Base-by-base conservation (phyloP, 495 filamentous ascomycete species). In the Penicillium ochrochloron region DNA sequence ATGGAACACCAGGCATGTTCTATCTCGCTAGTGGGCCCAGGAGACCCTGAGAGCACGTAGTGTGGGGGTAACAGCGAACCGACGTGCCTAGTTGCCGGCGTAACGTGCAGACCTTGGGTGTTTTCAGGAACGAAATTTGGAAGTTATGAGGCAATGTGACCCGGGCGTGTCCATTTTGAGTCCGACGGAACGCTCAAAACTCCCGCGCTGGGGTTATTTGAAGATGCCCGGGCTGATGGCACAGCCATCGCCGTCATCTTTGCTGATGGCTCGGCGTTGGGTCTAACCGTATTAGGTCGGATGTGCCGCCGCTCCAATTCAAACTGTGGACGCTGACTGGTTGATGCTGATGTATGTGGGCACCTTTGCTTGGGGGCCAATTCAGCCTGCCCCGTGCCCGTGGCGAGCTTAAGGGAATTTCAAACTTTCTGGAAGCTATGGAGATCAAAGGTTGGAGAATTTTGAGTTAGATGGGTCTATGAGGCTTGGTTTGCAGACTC, bases 1-100 rank as follows among this genome's bases (percentile, higher is more conserved):
- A 76, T 11, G 80, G 80, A 15, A 85, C 82, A 8, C 83, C 83
- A 0, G 82, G 82, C 83, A 86, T 86, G 34, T 34, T 21, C 31
- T 31, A 14, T 41, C 53, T 29, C 23, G 8, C 27, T 14, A 57
- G 55, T 42, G 65, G 52, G 23, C 41, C 37, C 58, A 27, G 25
- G 46, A 44, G 42, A 60, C 48, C 63, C 58, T 56, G 41, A 52
- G 17, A 31, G 27, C 12, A 39, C 27, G 21, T 37, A 33, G 53
- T 37, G 58, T 55, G 35, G 31, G 31, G 56, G 44, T 35, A 59
- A 39, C 19, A 5, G 23, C 19, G 61, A 44, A 41, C 29, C 35
- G 48, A 52, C 15, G 48, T 52, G 15, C 48, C 48, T 31, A 52
- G 9, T 52, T n/a, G 14, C 48, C 17, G 5, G 5, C 25, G 48